Conservation (phyloP, 352 stramenopile genomes). For the Ophiocytium majus region DNA sequence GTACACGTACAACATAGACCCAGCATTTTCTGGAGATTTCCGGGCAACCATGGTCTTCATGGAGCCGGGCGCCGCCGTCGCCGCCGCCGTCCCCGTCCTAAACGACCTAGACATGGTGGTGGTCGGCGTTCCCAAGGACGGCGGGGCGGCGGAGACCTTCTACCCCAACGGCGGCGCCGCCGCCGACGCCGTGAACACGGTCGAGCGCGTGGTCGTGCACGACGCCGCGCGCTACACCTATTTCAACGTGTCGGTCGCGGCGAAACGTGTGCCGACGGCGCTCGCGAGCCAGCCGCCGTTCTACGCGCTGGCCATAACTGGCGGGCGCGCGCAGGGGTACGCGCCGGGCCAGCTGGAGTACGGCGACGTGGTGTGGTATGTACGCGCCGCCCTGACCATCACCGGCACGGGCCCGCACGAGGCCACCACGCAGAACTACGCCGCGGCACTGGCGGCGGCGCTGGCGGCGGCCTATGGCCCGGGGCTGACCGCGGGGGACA, state of each 20-base stretch:
- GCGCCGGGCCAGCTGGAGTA: constrained; percentile 9
- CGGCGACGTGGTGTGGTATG: constrained; percentile 13
- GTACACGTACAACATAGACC: constrained; percentile 38
- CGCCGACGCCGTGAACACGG: constrained; percentile 56
- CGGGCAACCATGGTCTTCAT: constrained; percentile 55
- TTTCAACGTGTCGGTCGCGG: constrained; percentile 51
- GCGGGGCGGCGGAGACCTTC: neutral
- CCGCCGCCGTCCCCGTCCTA: constrained; percentile 43
- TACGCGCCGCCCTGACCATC: neutral
- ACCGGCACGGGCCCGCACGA: neutral
- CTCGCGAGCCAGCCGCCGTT: constrained; percentile 31
- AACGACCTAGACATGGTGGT: constrained; percentile 57
- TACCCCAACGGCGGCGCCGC: constrained; percentile 57
- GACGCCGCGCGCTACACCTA: constrained; percentile 33
- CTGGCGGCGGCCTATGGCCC: constrained; percentile 25
- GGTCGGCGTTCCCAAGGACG: constrained; percentile 26
- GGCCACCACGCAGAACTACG: constrained; percentile 1
- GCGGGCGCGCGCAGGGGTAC: constrained; percentile 26
- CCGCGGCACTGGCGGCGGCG: constrained; percentile 11
- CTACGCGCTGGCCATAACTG: constrained; percentile 47
- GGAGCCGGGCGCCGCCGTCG: constrained; percentile 28
- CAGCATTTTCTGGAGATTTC: constrained; percentile 31
- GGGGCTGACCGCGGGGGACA: neutral
- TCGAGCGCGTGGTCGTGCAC: constrained; percentile 51
- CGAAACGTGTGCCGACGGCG: constrained; percentile 24